Evolutionary conservation across 2,329 filamentous ascomycete species (phyloP), one percentile per base, ranked within the genome.

Genomic region (Claviceps purpurea): DNA sequence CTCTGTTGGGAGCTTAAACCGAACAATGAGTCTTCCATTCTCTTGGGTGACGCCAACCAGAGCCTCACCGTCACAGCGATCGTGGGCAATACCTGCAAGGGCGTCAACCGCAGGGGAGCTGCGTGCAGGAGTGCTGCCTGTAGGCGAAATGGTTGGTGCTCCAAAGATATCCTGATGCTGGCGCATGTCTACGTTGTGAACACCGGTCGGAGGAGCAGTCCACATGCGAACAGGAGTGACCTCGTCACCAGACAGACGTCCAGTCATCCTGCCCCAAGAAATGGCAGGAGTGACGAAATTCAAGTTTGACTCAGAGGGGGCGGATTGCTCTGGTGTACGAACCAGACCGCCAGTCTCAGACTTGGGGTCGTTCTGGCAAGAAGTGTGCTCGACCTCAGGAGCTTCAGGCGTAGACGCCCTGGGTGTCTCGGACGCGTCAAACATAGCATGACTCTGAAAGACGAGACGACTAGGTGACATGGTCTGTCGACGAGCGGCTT

Each of bases 1-100:
- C 52, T 64, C 53, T 22, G 58, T 54, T 50, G 67, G 63, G 50
- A 69, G 44, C 66, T 69, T 69, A 67, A 68, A 68, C 63, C 64
- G 59, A 54, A 68, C 65, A 52, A 67, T 56, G 40, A 69, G 61
- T 51, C 64, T 59, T 42, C 58, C 63, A 41, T 61, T 60, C 45
- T 63, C 57, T 45, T 62, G 56, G 10, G 50, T 56, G 38, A 67
- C 55, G 43, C 60, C 54, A 56, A 67, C 64, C 39, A 63, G 64
- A 56, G 65, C 64, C 40, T 62, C 55, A 37, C 61, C 63, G 47
- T 57, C 54, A 51, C 64, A 66, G 30, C 52, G 44, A 13, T 56
- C 54, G 4, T 57, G 56, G 2, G 60, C 62, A 45, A 69, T 61
- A 34, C 54, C 50, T 4, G 64, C 62, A 18, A 68, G 53, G 7